Evolutionary conservation across 441 rosid species (phyloP).

Genomic region (Bruguiera hainesii): DNA sequence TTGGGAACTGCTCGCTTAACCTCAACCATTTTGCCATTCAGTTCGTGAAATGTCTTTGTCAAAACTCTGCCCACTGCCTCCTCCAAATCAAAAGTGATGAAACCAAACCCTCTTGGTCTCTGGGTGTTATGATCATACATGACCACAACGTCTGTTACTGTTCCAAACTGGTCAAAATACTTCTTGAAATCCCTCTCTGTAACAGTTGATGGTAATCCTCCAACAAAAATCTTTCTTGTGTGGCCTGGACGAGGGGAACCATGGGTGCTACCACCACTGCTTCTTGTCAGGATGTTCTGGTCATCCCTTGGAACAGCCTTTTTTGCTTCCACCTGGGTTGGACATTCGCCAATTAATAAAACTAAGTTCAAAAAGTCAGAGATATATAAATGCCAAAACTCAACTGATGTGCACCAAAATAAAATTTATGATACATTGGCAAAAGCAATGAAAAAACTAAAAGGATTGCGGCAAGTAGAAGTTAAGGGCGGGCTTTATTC

Average conservation of each 20-base stretch:
- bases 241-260: slow-evolving; percentile 86
- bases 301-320: slow-evolving; percentile 97
- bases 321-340: slow-evolving; percentile 85
- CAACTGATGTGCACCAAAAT: slow-evolving; percentile 8
- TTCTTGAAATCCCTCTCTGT: slow-evolving; percentile 84
- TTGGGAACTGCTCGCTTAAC: slow-evolving; percentile 91
- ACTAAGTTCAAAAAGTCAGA: slow-evolving; percentile 16
- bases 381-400: slow-evolving; percentile 5
- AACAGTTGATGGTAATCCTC: slow-evolving; percentile 92
- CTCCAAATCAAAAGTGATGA: slow-evolving; percentile 88
- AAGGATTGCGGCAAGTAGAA: slow-evolving; percentile 4
- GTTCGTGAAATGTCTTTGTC: slow-evolving; percentile 82
- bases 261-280: slow-evolving; percentile 58
- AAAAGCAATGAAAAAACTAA: slow-evolving; percentile 9
- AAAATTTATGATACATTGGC: slow-evolving; percentile 3
- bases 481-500: slow-evolving; percentile 9
- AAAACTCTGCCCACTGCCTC: slow-evolving; percentile 87
- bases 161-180: slow-evolving; percentile 90
- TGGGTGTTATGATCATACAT: slow-evolving; percentile 98
- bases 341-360: slow-evolving; percentile 21
- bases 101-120: slow-evolving; percentile 99
- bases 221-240: slow-evolving; percentile 89
- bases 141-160: slow-evolving; percentile 85
- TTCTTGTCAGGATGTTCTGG: slow-evolving; percentile 63
- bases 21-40: slow-evolving; percentile 91